Conservation (phyloP, 2,329 filamentous ascomycete species). For the Aspergillus pseudonomiae region DNA sequence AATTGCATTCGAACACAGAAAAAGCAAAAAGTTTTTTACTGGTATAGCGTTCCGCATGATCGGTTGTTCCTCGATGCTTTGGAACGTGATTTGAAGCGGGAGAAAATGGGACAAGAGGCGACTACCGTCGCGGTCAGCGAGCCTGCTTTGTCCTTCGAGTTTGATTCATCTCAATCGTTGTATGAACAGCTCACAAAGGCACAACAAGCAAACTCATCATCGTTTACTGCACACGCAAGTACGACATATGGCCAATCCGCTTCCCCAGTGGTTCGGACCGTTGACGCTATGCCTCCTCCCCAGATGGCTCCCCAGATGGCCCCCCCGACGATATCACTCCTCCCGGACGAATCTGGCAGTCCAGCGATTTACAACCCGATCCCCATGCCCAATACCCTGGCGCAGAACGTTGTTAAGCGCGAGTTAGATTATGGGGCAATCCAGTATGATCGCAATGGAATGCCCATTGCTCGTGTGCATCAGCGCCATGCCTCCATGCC, state of each 20-base stretch:
- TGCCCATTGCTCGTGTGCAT: slow-evolving; percentile 79
- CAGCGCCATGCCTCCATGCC: slow-evolving; percentile 99
- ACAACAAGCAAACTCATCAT: slow-evolving; percentile 97
- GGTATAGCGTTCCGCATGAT: slow-evolving; percentile 99
- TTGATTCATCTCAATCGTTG: slow-evolving; percentile 97
- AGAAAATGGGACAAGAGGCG: slow-evolving; percentile 99
- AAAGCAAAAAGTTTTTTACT: slow-evolving; percentile 99
- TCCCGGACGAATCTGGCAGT: slow-evolving; percentile 65
- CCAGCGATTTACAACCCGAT: slow-evolving; percentile 74
- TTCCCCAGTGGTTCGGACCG: slow-evolving; percentile 85
- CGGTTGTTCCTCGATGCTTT: slow-evolving; percentile 95
- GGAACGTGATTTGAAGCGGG: slow-evolving; percentile 95
- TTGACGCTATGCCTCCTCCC: slow-evolving; percentile 89
- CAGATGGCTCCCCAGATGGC: slow-evolving; percentile 84
- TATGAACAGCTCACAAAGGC: slow-evolving; percentile 99
- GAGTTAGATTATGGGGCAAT: slow-evolving; percentile 81
- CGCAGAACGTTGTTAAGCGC: slow-evolving; percentile 79
- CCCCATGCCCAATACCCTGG: slow-evolving; percentile 68
- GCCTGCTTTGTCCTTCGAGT: slow-evolving; percentile 96
- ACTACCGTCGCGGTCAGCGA: slow-evolving; percentile 97
- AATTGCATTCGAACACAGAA: slow-evolving; percentile 99
- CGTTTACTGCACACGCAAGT: slow-evolving; percentile 81
- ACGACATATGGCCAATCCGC: slow-evolving; percentile 69
- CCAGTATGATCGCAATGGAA: slow-evolving; percentile 90
- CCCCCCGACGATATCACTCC: slow-evolving; percentile 60